These are phyloP conservation scores for Vigna nakashimae DNA, from an alignment of 306 rosid genomes.

Conservation along the genomic window DNA sequence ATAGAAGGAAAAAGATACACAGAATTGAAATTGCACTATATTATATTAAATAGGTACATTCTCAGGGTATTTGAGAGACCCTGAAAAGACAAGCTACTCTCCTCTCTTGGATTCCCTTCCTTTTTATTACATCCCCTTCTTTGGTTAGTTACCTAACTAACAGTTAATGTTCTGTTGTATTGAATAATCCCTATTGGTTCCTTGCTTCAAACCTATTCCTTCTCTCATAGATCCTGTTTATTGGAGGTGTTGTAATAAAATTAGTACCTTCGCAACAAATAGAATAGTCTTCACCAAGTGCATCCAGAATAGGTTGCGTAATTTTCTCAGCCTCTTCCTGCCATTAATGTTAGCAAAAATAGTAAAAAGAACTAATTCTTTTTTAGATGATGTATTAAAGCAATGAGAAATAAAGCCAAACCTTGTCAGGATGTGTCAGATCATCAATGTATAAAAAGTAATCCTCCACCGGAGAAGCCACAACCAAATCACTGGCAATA, in stretches of 20 bases:
- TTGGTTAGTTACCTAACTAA: neutral
- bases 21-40: neutral
- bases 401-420: constrained; percentile 44
- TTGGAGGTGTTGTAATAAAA: neutral
- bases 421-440: constrained; percentile 72
- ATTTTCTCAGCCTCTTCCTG: constrained; percentile 80
- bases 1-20: constrained; percentile 1
- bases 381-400: constrained; percentile 30
- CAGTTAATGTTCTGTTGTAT: neutral
- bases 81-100: neutral
- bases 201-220: neutral
- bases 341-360: constrained; percentile 39
- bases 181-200: neutral
- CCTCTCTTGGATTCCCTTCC: neutral
- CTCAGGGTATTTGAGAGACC: neutral
- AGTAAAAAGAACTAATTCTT: constrained; percentile 29
- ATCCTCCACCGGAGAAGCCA: constrained; percentile 95
- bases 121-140: neutral
- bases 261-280: constrained; percentile 83
- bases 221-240: neutral
- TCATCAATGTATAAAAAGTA: constrained; percentile 85
- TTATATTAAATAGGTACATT: neutral
- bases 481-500: constrained; percentile 91
- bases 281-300: constrained; percentile 89
- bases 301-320: constrained; percentile 80